Conservation (phyloP, 371 early-diverging fungal genomes). For the Conidiobolus incongruus region DNA sequence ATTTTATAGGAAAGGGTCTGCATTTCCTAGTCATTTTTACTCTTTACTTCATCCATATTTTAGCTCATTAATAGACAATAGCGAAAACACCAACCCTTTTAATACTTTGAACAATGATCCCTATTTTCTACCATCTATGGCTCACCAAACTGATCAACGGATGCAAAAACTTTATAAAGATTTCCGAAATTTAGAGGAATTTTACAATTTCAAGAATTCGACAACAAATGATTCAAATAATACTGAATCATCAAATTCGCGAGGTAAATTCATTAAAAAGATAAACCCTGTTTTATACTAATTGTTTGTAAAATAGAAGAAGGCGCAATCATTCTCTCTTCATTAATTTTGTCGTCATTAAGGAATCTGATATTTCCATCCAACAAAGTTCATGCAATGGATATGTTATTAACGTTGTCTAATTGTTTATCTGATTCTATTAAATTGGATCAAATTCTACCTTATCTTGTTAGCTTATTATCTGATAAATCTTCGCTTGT, state of each 20-base stretch:
- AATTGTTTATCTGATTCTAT: slow-evolving; percentile 44
- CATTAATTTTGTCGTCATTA: slow-evolving; percentile 40
- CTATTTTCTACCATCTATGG: neutral
- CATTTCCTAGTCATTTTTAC: slow-evolving; percentile 47
- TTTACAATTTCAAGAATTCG: neutral
- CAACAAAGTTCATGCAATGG: slow-evolving; percentile 47
- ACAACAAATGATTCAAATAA: neutral
- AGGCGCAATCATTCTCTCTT: slow-evolving; percentile 30
- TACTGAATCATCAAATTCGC: neutral
- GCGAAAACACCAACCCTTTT: neutral
- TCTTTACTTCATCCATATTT: slow-evolving; percentile 60
- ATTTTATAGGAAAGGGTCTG: slow-evolving; percentile 29
- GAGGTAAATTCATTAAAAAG: too few relatives aligned
- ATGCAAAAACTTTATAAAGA: slow-evolving; percentile 3
- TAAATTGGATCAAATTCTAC: slow-evolving; percentile 58
- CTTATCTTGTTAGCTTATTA: slow-evolving; percentile 51
- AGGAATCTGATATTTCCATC: slow-evolving; percentile 47
- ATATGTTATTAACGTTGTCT: slow-evolving; percentile 42
- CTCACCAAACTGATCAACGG: neutral
- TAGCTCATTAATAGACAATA: slow-evolving; percentile 33
- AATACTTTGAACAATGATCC: neutral
- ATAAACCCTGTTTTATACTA: too few relatives aligned
- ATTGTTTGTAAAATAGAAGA: slow-evolving; percentile 15
- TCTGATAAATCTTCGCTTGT: slow-evolving; percentile 24
- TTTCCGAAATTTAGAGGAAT: neutral